Percentiles rank a stretch among this genome's conserved stretches.
These are phyloP conservation scores for Zea mays DNA, from an alignment of 176 grass and related monocot genomes.

Conservation along the genomic window DNA sequence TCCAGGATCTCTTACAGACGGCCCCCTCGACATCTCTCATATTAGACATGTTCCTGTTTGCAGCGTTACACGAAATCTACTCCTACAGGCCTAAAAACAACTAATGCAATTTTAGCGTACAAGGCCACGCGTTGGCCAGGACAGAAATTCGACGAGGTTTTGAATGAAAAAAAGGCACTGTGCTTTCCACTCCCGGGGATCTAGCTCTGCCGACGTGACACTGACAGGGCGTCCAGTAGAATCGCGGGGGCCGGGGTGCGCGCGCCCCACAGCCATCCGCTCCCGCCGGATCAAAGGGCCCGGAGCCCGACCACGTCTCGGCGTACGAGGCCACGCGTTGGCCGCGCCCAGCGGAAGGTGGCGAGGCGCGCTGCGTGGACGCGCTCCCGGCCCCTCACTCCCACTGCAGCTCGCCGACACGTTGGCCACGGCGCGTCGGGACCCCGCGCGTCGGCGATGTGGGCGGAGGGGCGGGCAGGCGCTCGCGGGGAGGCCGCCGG, in stretches of 20 bases:
- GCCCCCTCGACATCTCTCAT: not conserved
- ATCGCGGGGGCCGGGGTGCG: not conserved
- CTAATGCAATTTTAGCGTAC: too few species aligned
- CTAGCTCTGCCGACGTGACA: not conserved
- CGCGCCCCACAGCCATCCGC: conserved; percentile 20
- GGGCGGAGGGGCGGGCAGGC: not conserved
- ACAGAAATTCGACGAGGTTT: not conserved
- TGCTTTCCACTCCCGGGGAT: not conserved
- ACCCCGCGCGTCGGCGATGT: not conserved
- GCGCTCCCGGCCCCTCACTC: conserved; percentile 32
- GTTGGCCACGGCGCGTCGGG: not conserved
- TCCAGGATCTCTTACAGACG: not conserved
- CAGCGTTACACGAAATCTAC: not conserved
- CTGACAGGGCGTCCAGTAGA: not conserved
- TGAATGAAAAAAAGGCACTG: not conserved
- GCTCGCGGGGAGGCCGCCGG: not conserved
- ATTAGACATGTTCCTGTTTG: not conserved
- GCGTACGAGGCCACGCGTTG: conserved; percentile 37
- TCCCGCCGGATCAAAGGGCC: conserved; percentile 30
- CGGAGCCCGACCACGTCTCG: conserved; percentile 18
- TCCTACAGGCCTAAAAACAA: too few species aligned
- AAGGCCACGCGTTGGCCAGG: too few species aligned
- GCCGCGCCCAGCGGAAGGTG: conserved; percentile 55
- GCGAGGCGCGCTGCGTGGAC: conserved; percentile 58
- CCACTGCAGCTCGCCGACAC: not conserved